These are phyloP conservation scores for Karstenula rhodostoma DNA, from an alignment of 2,329 filamentous ascomycete species.

Conservation along the genomic window DNA sequence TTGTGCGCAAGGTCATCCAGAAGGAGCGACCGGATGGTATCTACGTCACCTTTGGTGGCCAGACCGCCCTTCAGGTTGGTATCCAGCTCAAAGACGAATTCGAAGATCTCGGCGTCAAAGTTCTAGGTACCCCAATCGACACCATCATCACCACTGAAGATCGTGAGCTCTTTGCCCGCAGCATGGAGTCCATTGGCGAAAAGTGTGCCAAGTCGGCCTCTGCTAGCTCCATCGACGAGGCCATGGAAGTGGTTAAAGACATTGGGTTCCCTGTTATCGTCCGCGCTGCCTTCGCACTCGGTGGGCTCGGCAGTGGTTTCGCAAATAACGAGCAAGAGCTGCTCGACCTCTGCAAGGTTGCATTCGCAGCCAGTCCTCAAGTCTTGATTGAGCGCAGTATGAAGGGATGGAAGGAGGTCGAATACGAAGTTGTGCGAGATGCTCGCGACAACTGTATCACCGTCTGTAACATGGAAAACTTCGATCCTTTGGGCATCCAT, in stretches of 20 bases:
- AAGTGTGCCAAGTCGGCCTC: constrained; percentile 98
- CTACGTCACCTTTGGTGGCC: constrained; percentile 96
- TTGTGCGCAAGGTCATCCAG: constrained; percentile 96
- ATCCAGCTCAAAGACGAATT: constrained; percentile 99
- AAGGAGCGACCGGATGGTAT: constrained; percentile 96
- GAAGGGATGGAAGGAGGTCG: constrained; percentile 99
- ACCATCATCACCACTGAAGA: constrained; percentile 99
- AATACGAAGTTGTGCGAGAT: constrained; percentile 98
- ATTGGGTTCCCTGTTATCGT: constrained; percentile 98
- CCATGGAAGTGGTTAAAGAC: constrained; percentile 83
- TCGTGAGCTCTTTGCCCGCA: constrained; percentile 93
- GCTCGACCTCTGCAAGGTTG: constrained; percentile 88
- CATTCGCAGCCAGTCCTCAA: constrained; percentile 93
- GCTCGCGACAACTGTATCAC: constrained; percentile 98
- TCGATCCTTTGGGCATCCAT: constrained; percentile 96
- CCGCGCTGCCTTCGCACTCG: constrained; percentile 92
- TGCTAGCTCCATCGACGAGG: constrained; percentile 86
- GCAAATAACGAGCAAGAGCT: constrained; percentile 87
- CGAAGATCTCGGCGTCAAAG: constrained; percentile 87
- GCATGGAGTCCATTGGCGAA: constrained; percentile 98
- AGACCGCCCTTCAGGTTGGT: constrained; percentile 95
- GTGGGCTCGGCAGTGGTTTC: constrained; percentile 94
- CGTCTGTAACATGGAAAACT: constrained; percentile 99
- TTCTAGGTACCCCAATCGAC: constrained; percentile 94
- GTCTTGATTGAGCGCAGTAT: constrained; percentile 97